These are phyloP conservation scores for Eimeria tenella DNA, from an alignment of 169 alveolate species.

Conservation along the genomic window DNA sequence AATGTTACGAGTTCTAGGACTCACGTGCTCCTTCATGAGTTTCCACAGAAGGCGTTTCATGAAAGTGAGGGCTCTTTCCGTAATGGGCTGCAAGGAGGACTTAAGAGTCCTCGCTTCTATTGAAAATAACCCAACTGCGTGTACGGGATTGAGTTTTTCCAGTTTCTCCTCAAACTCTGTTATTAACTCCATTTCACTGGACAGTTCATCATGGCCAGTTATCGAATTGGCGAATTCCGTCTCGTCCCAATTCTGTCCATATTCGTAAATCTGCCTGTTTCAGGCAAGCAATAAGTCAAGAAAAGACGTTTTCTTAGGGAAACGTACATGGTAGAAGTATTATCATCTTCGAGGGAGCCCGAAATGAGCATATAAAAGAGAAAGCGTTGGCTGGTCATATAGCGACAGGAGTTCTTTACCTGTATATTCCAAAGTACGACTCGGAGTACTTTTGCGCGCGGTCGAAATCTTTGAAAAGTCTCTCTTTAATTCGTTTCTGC, in stretches of 20 bases:
- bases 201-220: conserved; percentile 73
- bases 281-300: no score
- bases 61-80: conserved; percentile 76
- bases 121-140: conserved; percentile 77
- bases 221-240: conserved; percentile 45
- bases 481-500: conserved; percentile 74
- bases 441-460: conserved; percentile 77
- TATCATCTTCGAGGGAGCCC: no score
- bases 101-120: conserved; percentile 72
- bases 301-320: no score
- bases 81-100: conserved; percentile 54
- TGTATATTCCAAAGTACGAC: conserved; percentile 75
- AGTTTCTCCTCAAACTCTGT: conserved; percentile 73
- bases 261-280: conserved; percentile 76
- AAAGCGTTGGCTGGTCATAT: no score
- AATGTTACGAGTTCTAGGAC: background rate
- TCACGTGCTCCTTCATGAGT: conserved; percentile 75
- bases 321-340: no score
- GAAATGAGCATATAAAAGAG: no score
- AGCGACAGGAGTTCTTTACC: background rate
- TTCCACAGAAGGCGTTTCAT: conserved; percentile 75
- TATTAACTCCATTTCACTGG: conserved; percentile 75
- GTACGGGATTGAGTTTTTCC: conserved; percentile 77
- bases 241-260: conserved; percentile 78
- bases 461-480: conserved; percentile 74